Evolutionary conservation across 345 rosid genomes (phyloP).

Genomic region (Noccaea caerulescens): DNA sequence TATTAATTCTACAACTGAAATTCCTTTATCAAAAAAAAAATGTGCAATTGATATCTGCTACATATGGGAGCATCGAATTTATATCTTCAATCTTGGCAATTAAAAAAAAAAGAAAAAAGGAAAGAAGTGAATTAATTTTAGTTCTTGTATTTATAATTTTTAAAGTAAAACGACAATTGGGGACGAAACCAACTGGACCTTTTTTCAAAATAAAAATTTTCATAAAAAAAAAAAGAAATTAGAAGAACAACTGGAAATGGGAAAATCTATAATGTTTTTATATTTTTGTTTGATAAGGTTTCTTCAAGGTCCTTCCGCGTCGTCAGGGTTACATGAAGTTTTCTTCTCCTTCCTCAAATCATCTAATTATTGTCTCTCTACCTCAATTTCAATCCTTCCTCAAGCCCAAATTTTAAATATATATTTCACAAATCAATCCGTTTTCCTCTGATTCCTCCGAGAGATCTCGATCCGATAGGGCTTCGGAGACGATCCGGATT

Average conservation of each 20-base stretch:
- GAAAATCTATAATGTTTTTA: not conserved
- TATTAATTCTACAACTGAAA: too few species aligned
- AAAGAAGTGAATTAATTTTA: not conserved
- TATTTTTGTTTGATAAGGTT: slow-evolving; percentile 18
- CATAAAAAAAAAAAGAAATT: not conserved
- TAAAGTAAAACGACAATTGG: slow-evolving; percentile 25
- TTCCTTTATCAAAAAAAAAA: too few species aligned
- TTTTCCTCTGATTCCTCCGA: not conserved
- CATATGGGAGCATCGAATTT: not conserved
- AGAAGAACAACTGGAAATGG: slow-evolving; percentile 23
- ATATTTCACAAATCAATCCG: not conserved
- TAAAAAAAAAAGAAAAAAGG: not conserved
- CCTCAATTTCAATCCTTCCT: not conserved
- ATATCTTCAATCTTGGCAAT: not conserved
- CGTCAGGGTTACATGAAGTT: too few species aligned
- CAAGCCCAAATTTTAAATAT: not conserved
- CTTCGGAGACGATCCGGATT: not conserved
- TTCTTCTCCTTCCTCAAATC: slow-evolving; percentile 25
- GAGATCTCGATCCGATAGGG: not conserved
- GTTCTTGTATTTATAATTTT: not conserved
- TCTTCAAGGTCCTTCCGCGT: too few species aligned
- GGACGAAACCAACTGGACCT: slow-evolving; percentile 25
- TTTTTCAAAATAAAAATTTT: not conserved
- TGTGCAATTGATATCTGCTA: not conserved
- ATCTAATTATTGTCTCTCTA: not conserved